Evolutionary conservation across 2,329 filamentous ascomycete genomes (phyloP), one percentile per base, ranked within the genome.

Genomic region (Colletotrichum tabaci): DNA sequence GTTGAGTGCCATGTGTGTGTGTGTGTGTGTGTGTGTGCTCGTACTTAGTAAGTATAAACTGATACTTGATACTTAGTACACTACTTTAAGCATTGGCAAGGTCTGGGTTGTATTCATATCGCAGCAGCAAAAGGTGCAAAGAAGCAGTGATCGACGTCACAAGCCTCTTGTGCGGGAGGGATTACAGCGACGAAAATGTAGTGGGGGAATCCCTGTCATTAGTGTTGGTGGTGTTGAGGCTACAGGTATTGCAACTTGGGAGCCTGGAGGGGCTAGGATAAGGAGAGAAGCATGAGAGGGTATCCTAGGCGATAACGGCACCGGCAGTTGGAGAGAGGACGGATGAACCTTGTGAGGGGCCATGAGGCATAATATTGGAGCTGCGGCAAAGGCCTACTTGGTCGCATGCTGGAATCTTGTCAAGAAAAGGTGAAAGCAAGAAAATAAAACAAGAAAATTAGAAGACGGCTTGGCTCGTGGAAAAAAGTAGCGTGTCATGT

Each of bases 111-210:
- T 38, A 8, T 38, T 38, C 35, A 38, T 10, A 38, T 38, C 2
- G 35, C 35, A 38, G 52, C 52, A 58, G 57, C 50, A 35, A 63
- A 53, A 42, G 42, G 50, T 15, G 49, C 23, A 44, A 68, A 58
- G 52, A 53, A 62, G 68, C 46, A 68, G 63, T 58, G 68, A 71
- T 71, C 68, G 64, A 57, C 68, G 44, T 53, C 35, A 38, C 35
- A 40, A 44, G 56, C 56, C 56, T 63, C 47, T 13, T 16, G 15
- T 16, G 21, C 61, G 61, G 61, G 47, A 63, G 61, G 35, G 38
- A 26, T 63, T 53, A 18, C 21, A 21, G 49, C 21, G 40, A 62
- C 38, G 13, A 21, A 49, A 46, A 61, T 16, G 23, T 18, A 30
- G 44, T 35, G 26, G 55, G 12, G 23, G 21, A 18, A 26, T 3